Evolutionary conservation across 352 stramenopile genomes (phyloP), one percentile per base, ranked within the genome.

Genomic region (Phytopythium mirpurense): DNA sequence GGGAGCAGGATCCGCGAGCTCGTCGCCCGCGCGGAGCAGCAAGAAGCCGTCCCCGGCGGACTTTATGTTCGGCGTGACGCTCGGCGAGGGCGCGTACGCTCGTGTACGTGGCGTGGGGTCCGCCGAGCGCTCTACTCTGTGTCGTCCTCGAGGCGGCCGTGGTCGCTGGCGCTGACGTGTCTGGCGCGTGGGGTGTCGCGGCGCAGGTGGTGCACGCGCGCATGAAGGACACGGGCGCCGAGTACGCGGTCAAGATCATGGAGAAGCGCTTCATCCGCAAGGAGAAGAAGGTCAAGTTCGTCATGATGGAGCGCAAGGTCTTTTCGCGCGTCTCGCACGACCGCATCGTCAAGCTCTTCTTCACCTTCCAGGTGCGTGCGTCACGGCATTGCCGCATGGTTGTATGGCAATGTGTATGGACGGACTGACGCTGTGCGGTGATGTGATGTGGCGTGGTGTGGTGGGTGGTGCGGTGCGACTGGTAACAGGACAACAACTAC

Each of bases 191-290:
- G 12, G 15, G 4, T 15, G 12, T 32, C 32, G 23, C 16, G 43
- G 11, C 35, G 4, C 35, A 88, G 59, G 86, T 93, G 12, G 85
- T 95, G 43, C 86, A 96, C 44, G 83, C 86, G 38, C 82, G 84
- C n/a, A 93, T 93, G 76, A 96, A 96, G 52, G 78, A 90, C 63
- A 90, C 72, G 18, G 67, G 67, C n/a, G 71, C 67, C 6, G 81
- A 96, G 63, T 96, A 95, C 55, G 87, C 87, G 1, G 78, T 96
- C 18, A 96, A 96, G 68, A 94, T 96, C 54, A 96, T 96, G 86
- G 87, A 96, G 58, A 94, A 96, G 62, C 70, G 77, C 37, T 93
- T 94, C 62, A 95, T 96, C 59, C 83, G 81, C 51, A 91, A 90
- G 68, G 86, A 96, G 64, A 95, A 95, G 63, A 96, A 96, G 58